Conservation (phyloP, 1,139 yeast species). For the Yamadazyma sp. region DNA sequence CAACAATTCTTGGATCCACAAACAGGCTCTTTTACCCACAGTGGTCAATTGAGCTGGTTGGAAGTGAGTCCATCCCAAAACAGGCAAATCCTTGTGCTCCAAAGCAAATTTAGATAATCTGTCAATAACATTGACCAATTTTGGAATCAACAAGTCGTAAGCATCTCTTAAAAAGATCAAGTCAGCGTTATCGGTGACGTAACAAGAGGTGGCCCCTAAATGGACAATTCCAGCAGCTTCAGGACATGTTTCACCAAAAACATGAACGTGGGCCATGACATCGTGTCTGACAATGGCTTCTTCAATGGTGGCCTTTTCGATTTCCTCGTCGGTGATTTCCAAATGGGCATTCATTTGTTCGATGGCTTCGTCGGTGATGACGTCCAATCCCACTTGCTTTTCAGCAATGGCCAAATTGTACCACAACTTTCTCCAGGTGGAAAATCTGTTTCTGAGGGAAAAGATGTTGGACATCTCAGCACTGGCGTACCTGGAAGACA, state of each 20-base stretch:
- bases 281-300: conserved; percentile 99
- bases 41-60: conserved; percentile 99
- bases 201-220: conserved; percentile 98
- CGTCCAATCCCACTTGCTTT: conserved; percentile 79
- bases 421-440: conserved; percentile 99
- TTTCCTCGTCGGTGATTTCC: conserved; percentile 88
- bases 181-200: conserved; percentile 97
- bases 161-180: conserved; percentile 95
- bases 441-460: conserved; percentile 89
- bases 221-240: conserved; percentile 98
- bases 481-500: conserved; percentile 95
- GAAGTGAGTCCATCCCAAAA: conserved; percentile 98
- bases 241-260: conserved; percentile 89
- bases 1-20: conserved; percentile 95
- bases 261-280: conserved; percentile 99
- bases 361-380: conserved; percentile 88
- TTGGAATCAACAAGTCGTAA: conserved; percentile 87
- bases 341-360: conserved; percentile 78
- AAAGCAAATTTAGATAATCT: conserved; percentile 85
- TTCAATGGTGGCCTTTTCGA: conserved; percentile 82
- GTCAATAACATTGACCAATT: conserved; percentile 92
- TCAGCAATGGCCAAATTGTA: conserved; percentile 94
- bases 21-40: conserved; percentile 95
- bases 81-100: conserved; percentile 92
- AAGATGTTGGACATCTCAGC: conserved; percentile 94